These are phyloP conservation scores for Chlamydomonas sphaeroides DNA, from an alignment of 139 green algal genomes.

Conservation along the genomic window DNA sequence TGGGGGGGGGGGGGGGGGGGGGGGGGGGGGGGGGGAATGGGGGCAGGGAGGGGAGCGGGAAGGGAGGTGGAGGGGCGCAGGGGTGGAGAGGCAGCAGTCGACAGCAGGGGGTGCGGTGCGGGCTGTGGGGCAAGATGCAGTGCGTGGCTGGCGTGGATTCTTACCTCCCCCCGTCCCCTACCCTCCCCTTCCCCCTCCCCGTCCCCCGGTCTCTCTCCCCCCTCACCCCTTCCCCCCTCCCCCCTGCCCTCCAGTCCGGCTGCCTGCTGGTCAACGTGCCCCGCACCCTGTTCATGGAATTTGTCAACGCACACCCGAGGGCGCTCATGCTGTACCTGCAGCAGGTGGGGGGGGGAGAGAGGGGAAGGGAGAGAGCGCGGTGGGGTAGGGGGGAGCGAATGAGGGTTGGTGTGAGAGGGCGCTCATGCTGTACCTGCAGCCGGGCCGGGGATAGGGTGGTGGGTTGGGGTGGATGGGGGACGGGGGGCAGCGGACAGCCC, in stretches of 20 bases:
- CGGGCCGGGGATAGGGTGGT: not conserved
- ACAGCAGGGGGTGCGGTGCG: too few species aligned
- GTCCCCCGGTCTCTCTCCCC: not conserved
- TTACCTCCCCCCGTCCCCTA: too few species aligned
- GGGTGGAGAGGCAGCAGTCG: too few species aligned
- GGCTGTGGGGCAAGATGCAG: too few species aligned
- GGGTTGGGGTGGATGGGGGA: not conserved
- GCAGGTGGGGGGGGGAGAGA: constrained; percentile 44
- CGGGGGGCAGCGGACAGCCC: not conserved
- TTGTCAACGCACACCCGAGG: constrained; percentile 66
- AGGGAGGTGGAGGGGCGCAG: too few species aligned
- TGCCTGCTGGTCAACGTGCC: constrained; percentile 61
- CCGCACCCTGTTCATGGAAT: constrained; percentile 72
- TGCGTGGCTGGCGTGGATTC: too few species aligned
- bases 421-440: too few species aligned
- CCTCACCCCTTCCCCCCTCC: not conserved
- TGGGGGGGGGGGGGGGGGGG: constrained; percentile 75
- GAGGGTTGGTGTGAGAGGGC: too few species aligned
- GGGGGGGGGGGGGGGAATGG: constrained; percentile 62
- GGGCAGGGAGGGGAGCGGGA: constrained; percentile 43
- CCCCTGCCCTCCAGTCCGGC: not conserved
- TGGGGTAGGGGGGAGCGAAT: not conserved
- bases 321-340: constrained; percentile 83
- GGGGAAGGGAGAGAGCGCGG: not conserved
- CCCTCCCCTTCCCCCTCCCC: not conserved